Base-by-base conservation (phyloP, 176 grass and related monocot genomes). In the Phoenix dactylifera region DNA sequence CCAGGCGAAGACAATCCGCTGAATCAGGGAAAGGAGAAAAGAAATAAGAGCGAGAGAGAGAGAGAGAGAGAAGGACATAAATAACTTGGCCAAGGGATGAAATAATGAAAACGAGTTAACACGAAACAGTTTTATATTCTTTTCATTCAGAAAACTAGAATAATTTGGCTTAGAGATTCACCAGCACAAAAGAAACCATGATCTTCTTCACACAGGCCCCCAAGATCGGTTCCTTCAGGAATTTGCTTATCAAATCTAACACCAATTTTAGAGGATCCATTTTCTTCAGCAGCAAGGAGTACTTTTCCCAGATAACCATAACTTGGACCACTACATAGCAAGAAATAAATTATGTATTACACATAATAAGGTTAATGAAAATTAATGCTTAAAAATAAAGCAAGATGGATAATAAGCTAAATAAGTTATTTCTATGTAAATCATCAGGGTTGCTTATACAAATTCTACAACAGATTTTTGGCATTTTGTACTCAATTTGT, bases 1-100 rank as follows among this genome's bases (percentile, higher is more conserved):
- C 92, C 2, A 83, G 62, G 74, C 84, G 76, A 54, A 97, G 72
- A 62, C 72, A 82, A 54, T 97, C 92, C 54, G 68, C 92, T 97
- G 72, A 66, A 85, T 73, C 24, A 74, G 63, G 54, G 70, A 55
- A 76, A 52, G 10, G 35, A 44, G 71, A 62, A 18, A 71, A 50
- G 48, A 54, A 30, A 30, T 6, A 1, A 30, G 30, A 56, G 7
- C 23, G 26, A 4, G 10, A 14, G 9, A 3, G 35, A 26, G 7
- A 39, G 26, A 4, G 10, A 44, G 9, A 3, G 32, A 39, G 32
- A 39, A 10, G 7, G 32, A 44, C 10, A 12, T 44, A 44, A 14
- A 44, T 44, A 44, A 44, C 35, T 44, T 14, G 2, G 35, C 35
- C 35, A 44, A 44, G 35, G 35, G 9, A 1, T 44, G 35, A 44